Evolutionary conservation across 148 eudicot species (phyloP).

Genomic region (Vaccinium myrtillus): DNA sequence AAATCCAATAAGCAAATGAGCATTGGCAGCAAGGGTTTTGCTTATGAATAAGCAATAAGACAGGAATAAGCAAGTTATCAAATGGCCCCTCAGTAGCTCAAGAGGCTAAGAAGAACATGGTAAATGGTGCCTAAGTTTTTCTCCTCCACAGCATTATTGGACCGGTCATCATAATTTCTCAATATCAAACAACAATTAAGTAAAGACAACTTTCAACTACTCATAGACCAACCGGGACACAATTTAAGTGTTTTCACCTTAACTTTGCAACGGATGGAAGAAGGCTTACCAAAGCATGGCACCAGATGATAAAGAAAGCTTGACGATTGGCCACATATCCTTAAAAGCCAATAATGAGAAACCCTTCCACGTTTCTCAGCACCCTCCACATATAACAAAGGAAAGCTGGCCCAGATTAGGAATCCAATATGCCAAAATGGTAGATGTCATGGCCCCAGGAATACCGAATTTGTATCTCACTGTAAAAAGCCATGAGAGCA

Average conservation of each 20-base stretch:
- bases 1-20: background rate
- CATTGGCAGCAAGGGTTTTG: background rate
- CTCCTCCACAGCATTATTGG: background rate
- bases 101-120: background rate
- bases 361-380: conserved; percentile 39
- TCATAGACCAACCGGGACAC: background rate
- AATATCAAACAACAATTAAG: background rate
- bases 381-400: conserved; percentile 26
- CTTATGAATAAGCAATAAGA: background rate
- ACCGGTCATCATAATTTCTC: background rate
- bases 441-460: conserved; percentile 31
- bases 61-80: background rate
- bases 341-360: conserved; percentile 32
- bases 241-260: background rate
- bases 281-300: conserved; percentile 38
- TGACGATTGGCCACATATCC: conserved; percentile 31
- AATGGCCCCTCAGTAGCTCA: background rate
- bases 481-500: conserved; percentile 36
- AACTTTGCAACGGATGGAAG: background rate
- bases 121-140: background rate
- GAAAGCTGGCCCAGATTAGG: conserved; percentile 28
- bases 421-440: conserved; percentile 31
- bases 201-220: background rate
- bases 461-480: conserved; percentile 31
- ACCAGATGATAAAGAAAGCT: conserved; percentile 39